Percentiles rank a stretch among this genome's conserved stretches.
phyloP scores from a whole-genome alignment of 1,284 basidiomycete species.

The Cutaneotrichosporon cyanovorans region DNA sequence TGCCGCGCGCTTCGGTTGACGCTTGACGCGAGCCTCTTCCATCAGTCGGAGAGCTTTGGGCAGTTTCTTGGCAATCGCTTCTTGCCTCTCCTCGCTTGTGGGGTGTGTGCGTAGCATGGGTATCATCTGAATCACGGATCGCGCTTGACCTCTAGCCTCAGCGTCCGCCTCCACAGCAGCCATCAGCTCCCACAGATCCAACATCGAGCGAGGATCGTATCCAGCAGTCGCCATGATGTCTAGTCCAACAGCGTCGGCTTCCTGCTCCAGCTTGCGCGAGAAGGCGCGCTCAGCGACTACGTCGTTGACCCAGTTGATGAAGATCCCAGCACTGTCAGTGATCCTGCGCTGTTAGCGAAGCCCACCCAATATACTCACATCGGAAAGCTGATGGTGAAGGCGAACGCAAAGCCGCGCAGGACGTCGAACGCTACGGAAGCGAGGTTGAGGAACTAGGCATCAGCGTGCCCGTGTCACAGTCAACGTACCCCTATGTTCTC shows the following conservation, averaged over 20 bases:
- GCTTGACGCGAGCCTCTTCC: not conserved
- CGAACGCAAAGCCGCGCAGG: conserved; percentile 49
- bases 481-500: conserved; percentile 48
- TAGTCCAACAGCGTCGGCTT: conserved; percentile 50
- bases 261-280: conserved; percentile 50
- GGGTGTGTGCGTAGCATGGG: conserved; percentile 50
- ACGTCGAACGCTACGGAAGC: conserved; percentile 51
- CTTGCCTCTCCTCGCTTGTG: conserved; percentile 45
- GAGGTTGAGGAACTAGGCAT: conserved; percentile 47
- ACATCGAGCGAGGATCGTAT: conserved; percentile 49
- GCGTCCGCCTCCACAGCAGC: conserved; percentile 48
- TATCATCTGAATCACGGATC: conserved; percentile 32
- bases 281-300: conserved; percentile 49
- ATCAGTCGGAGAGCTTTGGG: conserved; percentile 1
- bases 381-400: conserved; percentile 50
- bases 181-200: conserved; percentile 50
- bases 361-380: conserved; percentile 22
- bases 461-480: not conserved
- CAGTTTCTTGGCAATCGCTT: conserved; percentile 17
- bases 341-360: conserved; percentile 32
- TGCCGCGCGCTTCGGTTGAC: conserved; percentile 1
- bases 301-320: conserved; percentile 50
- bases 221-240: conserved; percentile 49
- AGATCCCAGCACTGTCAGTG: conserved; percentile 47
- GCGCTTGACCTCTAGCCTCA: conserved; percentile 27